Base-by-base conservation (phyloP, 441 rosid species). In the California macrophylla region DNA sequence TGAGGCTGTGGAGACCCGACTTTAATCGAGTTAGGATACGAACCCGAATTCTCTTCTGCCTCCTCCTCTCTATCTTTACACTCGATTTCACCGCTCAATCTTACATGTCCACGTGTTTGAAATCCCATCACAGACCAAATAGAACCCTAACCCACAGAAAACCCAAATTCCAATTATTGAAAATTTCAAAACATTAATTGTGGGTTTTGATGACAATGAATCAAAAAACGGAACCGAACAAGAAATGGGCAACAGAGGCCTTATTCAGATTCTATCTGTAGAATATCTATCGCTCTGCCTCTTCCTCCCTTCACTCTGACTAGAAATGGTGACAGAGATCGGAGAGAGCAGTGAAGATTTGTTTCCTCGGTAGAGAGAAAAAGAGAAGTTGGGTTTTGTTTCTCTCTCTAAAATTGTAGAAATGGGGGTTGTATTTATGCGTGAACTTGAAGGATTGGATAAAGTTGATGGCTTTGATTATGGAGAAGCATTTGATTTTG, bases 1-100 rank as follows among this genome's bases (percentile, higher is more conserved):
- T 78, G 87, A 16, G 60, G 71, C 76, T 72, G 80, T 1, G 50
- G 50, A 21, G 38, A 12, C 52, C 66, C 70, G 72, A 38, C 34
- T 25, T 1, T 50, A 40, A 74, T 69, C 52, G 79, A 45, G 67
- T 36, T 24, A 71, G 65, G 34, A 73, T 61, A 21, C 61, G 61
- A 1, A 7, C 10, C 3, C 26, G 61, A 54, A 8, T 18, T 60
- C 64, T 25, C 64, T 60, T 25, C 64, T 3, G 30, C 64, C 64
- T 60, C 64, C 32, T 60, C 29, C 8, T 60, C 64, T 10, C 30
- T 25, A 60, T 60, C 64, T 3, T 8, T 54, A 20, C 61, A 20
- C 6, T 16, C 54, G 7, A 45, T 45, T 45, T 52, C 60, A 52
- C 60, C 60, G 12, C 23, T 52, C 60, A 52, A 6, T 25, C 64